These are phyloP conservation scores for Anaeromyces robustus DNA, from an alignment of 192 early-diverging fungal genomes.

Conservation along the genomic window DNA sequence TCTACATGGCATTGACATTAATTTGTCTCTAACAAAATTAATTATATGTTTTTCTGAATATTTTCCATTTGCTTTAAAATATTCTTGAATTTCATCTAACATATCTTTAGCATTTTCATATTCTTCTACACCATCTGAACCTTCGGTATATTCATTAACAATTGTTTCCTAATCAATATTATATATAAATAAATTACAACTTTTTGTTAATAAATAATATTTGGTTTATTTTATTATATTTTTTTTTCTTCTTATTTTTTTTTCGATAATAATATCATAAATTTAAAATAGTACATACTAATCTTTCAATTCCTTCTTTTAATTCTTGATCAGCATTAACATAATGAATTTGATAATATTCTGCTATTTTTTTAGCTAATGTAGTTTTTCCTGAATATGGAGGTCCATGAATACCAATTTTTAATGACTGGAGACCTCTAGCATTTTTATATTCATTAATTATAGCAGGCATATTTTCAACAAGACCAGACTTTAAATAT, in stretches of 20 bases:
- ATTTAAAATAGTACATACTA: slow-evolving; percentile 11
- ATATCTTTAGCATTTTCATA: slow-evolving; percentile 31
- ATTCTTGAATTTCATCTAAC: slow-evolving; percentile 33
- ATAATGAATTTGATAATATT: slow-evolving; percentile 33
- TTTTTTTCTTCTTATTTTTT: too few species aligned
- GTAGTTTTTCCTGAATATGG: slow-evolving; percentile 35
- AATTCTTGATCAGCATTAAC: slow-evolving; percentile 30
- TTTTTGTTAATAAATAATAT: too few species aligned
- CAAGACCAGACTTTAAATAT: slow-evolving; percentile 19
- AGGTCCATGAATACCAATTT: slow-evolving; percentile 36
- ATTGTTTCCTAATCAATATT: slow-evolving; percentile 11
- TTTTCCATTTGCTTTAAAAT: slow-evolving; percentile 21
- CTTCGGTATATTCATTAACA: slow-evolving; percentile 8
- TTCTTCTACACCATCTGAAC: slow-evolving; percentile 19
- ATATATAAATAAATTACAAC: neutral
- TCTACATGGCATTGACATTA: slow-evolving; percentile 38
- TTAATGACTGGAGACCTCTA: slow-evolving; percentile 29
- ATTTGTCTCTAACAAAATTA: slow-evolving; percentile 30
- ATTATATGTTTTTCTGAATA: slow-evolving; percentile 24
- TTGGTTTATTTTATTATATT: too few species aligned
- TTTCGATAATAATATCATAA: too few species aligned
- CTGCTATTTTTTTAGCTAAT: slow-evolving; percentile 23
- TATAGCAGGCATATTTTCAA: slow-evolving; percentile 29
- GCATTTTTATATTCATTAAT: slow-evolving; percentile 46
- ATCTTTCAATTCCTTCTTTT: slow-evolving; percentile 19